Conservation (phyloP, 139 green algal genomes). For the Raphidocelis subcapitata region DNA sequence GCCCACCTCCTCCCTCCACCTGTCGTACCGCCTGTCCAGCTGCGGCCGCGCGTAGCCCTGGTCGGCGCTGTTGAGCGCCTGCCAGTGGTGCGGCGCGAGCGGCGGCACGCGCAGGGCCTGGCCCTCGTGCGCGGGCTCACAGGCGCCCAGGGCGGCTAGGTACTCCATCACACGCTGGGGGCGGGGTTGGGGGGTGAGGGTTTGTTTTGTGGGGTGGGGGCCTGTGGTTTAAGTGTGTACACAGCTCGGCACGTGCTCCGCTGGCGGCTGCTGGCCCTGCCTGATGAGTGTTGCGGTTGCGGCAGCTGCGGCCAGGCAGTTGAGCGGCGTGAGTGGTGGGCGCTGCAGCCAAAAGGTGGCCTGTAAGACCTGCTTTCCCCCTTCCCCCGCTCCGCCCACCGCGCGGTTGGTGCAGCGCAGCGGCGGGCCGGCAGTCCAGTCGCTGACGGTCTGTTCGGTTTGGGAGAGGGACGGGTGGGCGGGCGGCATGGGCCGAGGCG, state of each 20-base stretch:
- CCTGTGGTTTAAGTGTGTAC: too few relatives aligned
- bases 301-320: too few relatives aligned
- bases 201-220: too few relatives aligned
- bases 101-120: conserved; percentile 21
- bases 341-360: too few relatives aligned
- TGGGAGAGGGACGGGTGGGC: too few relatives aligned
- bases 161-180: conserved; percentile 17
- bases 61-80: conserved; percentile 23
- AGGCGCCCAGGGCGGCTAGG: conserved; percentile 18
- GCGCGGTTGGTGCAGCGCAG: conserved; percentile 30
- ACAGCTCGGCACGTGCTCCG: too few relatives aligned
- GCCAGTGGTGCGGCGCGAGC: conserved; percentile 18
- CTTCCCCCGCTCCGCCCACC: neutral
- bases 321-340: too few relatives aligned
- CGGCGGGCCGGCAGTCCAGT: conserved; percentile 14
- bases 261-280: too few relatives aligned
- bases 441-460: conserved; percentile 3
- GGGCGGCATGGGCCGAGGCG: too few relatives aligned
- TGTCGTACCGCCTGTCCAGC: conserved; percentile 27
- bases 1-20: conserved; percentile 20
- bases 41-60: conserved; percentile 10
- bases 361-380: too few relatives aligned
- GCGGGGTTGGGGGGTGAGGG: too few relatives aligned
- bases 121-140: conserved; percentile 10
- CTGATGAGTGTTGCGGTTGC: too few relatives aligned